These are phyloP conservation scores for Leccinum variicolor DNA, from an alignment of 768 basidiomycete species.

Conservation along the genomic window DNA sequence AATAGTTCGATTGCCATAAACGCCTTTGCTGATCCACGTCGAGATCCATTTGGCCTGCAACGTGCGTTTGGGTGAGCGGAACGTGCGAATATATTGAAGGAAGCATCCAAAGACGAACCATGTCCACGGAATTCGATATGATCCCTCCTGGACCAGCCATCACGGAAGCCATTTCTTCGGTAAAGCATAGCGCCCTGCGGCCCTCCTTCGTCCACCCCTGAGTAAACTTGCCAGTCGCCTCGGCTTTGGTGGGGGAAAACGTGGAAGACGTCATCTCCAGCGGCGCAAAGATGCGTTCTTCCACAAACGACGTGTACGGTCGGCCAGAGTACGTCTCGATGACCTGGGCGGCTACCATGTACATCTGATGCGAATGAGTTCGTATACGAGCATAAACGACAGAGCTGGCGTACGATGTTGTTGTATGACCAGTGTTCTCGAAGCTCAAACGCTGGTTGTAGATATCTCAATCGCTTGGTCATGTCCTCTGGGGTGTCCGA, in stretches of 20 bases:
- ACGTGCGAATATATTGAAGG: background rate
- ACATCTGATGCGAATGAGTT: conserved; percentile 34
- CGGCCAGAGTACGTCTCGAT: conserved; percentile 32
- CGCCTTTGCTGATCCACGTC: conserved; percentile 33
- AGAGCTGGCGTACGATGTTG: conserved; percentile 30
- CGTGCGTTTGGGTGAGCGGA: background rate
- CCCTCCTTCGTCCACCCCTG: conserved; percentile 34
- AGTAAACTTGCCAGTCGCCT: conserved; percentile 28
- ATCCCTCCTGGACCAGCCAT: conserved; percentile 41
- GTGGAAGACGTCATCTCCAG: conserved; percentile 41
- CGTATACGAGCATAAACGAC: background rate
- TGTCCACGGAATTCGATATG: conserved; percentile 40
- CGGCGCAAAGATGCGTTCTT: conserved; percentile 38
- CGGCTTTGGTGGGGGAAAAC: conserved; percentile 33
- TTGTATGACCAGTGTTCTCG: conserved; percentile 38
- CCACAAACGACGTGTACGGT: conserved; percentile 38
- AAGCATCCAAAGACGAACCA: conserved; percentile 29
- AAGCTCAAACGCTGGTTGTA: conserved; percentile 33
- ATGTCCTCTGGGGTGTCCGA: conserved; percentile 25
- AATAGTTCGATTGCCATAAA: conserved; percentile 29
- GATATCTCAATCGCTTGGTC: conserved; percentile 24
- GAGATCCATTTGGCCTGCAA: conserved; percentile 39
- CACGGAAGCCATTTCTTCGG: conserved; percentile 21
- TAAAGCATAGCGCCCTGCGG: conserved; percentile 33
- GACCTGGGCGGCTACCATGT: conserved; percentile 32